Evolutionary conservation across 192 early-diverging fungal genomes (phyloP).

Genomic region (Dissophora ornata): DNA sequence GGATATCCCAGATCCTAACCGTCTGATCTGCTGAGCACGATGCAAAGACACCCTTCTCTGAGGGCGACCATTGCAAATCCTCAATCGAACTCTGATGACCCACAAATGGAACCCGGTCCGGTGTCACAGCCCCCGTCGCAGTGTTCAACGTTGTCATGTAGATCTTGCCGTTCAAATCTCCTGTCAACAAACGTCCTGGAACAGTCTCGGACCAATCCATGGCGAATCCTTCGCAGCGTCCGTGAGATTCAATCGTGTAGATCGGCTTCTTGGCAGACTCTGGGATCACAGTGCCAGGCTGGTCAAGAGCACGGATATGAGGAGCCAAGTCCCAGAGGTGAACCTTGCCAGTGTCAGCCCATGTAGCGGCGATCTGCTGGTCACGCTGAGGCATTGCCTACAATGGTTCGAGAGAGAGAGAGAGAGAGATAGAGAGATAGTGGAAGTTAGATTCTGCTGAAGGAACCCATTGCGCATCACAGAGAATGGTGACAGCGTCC

Average conservation of each 20-base stretch:
- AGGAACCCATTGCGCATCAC: not conserved
- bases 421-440: not conserved
- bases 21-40: constrained; percentile 92
- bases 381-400: constrained; percentile 79
- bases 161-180: constrained; percentile 84
- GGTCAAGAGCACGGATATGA: constrained; percentile 81
- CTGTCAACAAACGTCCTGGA: constrained; percentile 82
- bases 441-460: constrained; percentile 5
- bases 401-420: not conserved
- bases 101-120: constrained; percentile 79
- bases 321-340: constrained; percentile 90
- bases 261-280: constrained; percentile 75
- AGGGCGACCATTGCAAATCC: constrained; percentile 97
- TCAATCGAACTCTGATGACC: constrained; percentile 92
- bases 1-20: constrained; percentile 94
- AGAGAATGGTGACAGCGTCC: too few relatives aligned
- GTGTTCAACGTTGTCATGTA: constrained; percentile 81
- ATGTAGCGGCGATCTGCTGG: constrained; percentile 86
- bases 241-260: constrained; percentile 85
- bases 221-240: constrained; percentile 90
- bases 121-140: constrained; percentile 69
- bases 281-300: constrained; percentile 76
- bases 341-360: constrained; percentile 97
- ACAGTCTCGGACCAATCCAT: constrained; percentile 92
- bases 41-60: constrained; percentile 91